Conservation (phyloP, 2,329 filamentous ascomycete genomes). For the Periconia macrospinosa region DNA sequence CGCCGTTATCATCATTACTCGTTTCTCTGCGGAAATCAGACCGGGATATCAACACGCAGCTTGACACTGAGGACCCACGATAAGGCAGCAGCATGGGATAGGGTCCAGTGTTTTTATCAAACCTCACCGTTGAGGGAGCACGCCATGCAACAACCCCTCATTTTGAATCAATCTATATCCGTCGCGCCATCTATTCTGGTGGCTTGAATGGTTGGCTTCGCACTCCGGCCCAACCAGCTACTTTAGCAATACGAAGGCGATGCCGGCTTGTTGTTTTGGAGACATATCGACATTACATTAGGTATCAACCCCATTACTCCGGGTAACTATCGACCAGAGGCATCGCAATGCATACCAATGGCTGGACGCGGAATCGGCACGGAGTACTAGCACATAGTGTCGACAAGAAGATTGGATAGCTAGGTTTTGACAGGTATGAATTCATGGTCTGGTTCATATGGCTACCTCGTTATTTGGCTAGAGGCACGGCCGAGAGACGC, state of each 20-base stretch:
- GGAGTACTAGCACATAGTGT: too few relatives aligned
- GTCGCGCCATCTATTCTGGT: background rate
- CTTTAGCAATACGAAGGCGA: too few relatives aligned
- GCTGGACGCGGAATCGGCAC: background rate
- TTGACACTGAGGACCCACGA: background rate
- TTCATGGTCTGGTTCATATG: background rate
- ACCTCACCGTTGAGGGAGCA: background rate
- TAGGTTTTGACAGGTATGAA: too few relatives aligned
- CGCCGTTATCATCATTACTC: background rate
- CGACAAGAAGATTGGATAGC: too few relatives aligned
- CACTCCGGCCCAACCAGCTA: background rate
- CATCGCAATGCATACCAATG: too few relatives aligned
- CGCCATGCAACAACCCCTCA: constrained; percentile 9
- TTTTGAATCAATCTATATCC: background rate
- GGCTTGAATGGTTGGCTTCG: background rate
- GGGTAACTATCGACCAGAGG: background rate
- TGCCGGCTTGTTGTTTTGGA: background rate
- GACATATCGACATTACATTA: background rate
- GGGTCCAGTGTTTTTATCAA: constrained; percentile 2
- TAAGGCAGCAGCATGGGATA: background rate
- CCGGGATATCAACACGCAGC: too few relatives aligned
- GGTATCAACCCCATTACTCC: background rate
- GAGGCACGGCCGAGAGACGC: background rate
- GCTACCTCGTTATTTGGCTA: background rate
- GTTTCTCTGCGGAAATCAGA: background rate